Percentiles rank a stretch among this genome's conserved stretches.
These are phyloP conservation scores for Populus hybrid DNA, from an alignment of 441 rosid genomes.

Conservation along the genomic window DNA sequence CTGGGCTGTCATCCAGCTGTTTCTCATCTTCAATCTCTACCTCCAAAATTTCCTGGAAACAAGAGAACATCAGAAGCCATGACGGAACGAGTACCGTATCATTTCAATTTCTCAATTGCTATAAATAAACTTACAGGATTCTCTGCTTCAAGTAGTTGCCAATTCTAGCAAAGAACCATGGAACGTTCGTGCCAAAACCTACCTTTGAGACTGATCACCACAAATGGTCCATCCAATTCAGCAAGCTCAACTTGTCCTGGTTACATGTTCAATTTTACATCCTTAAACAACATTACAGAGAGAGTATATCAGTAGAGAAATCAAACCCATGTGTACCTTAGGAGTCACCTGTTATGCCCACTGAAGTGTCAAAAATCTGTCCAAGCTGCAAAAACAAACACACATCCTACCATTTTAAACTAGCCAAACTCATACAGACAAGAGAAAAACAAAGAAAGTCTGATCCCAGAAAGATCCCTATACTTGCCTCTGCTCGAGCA, in stretches of 20 bases:
- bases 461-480: background rate
- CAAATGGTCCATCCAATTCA: conserved; percentile 91
- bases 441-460: background rate
- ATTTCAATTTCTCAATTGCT: background rate
- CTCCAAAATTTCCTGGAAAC: conserved; percentile 68
- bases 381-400: conserved; percentile 47
- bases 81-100: background rate
- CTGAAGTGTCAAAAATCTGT: conserved; percentile 66
- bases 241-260: conserved; percentile 69
- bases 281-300: background rate
- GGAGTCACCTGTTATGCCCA: conserved; percentile 77
- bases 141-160: conserved; percentile 90
- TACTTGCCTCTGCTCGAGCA: conserved; percentile 68
- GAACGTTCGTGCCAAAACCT: conserved; percentile 92
- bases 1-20: conserved; percentile 90
- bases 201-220: conserved; percentile 78
- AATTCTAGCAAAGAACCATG: conserved; percentile 64
- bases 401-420: background rate
- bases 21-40: conserved; percentile 88
- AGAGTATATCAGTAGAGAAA: background rate
- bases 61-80: background rate
- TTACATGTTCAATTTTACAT: background rate
- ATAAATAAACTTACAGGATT: conserved; percentile 57
- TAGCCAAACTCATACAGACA: background rate
- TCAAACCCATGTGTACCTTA: conserved; percentile 4